Conservation (phyloP, 768 basidiomycete genomes). For the Lyophyllum shimeji region DNA sequence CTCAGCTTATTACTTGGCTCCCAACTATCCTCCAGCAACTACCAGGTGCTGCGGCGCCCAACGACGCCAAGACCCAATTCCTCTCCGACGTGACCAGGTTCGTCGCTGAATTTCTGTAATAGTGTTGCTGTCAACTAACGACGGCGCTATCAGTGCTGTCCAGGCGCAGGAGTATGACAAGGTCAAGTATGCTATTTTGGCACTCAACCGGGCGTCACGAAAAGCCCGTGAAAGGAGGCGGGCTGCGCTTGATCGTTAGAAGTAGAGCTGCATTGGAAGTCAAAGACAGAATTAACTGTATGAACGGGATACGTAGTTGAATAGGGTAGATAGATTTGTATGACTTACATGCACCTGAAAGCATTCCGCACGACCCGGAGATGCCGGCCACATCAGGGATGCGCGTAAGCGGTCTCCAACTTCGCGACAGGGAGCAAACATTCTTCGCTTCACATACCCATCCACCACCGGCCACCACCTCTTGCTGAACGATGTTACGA, state of each 20-base stretch:
- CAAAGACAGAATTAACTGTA: slow-evolving; percentile 3
- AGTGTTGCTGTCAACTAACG: not conserved
- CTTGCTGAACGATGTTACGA: slow-evolving; percentile 50
- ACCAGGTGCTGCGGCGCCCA: slow-evolving; percentile 57
- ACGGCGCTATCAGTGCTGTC: slow-evolving; percentile 49
- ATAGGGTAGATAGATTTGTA: not conserved
- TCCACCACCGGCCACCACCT: not conserved
- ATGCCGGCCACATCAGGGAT: slow-evolving; percentile 10
- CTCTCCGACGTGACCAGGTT: slow-evolving; percentile 74
- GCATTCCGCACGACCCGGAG: not conserved
- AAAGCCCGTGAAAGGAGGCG: slow-evolving; percentile 69
- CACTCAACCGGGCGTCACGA: slow-evolving; percentile 70
- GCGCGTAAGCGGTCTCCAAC: slow-evolving; percentile 4
- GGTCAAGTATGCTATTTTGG: slow-evolving; percentile 76
- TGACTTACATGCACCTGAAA: not conserved
- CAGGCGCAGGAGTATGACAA: slow-evolving; percentile 69
- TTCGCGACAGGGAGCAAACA: slow-evolving; percentile 7
- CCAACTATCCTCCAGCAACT: slow-evolving; percentile 70
- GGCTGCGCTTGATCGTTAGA: slow-evolving; percentile 35
- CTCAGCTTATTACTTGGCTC: slow-evolving; percentile 71
- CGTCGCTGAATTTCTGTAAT: slow-evolving; percentile 31
- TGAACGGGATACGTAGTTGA: not conserved
- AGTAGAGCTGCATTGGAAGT: slow-evolving; percentile 9
- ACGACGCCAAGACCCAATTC: slow-evolving; percentile 69
- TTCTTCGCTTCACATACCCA: slow-evolving; percentile 1